A percentile compares a stretch with the other conserved stretches of the same genome.
Conservation (phyloP, 2,329 filamentous ascomycete genomes). For the Thelonectria blattea region DNA sequence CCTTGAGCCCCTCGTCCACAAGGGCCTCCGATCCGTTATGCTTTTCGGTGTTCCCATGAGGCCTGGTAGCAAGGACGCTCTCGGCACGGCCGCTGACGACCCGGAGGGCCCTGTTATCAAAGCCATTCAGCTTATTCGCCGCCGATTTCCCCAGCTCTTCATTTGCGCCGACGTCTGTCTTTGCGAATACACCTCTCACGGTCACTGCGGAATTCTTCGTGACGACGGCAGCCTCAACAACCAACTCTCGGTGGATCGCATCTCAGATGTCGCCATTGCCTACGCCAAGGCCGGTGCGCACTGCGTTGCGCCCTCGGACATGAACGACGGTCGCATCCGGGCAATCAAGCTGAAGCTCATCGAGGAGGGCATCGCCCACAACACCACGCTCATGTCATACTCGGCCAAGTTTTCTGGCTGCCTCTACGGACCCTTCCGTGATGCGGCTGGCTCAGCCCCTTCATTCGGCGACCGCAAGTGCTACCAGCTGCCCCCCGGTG, state of each 20-base stretch:
- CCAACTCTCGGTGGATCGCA: slow-evolving; percentile 87
- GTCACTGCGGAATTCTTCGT: slow-evolving; percentile 93
- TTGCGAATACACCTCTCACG: slow-evolving; percentile 98
- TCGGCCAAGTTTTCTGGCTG: slow-evolving; percentile 97
- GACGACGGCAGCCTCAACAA: slow-evolving; percentile 96
- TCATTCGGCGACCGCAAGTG: slow-evolving; percentile 94
- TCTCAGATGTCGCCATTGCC: slow-evolving; percentile 95
- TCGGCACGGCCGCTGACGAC: slow-evolving; percentile 92
- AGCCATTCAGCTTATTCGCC: slow-evolving; percentile 81
- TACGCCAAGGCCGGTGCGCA: slow-evolving; percentile 96
- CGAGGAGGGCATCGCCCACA: slow-evolving; percentile 90
- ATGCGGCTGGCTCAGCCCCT: slow-evolving; percentile 89
- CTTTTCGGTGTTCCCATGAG: slow-evolving; percentile 92
- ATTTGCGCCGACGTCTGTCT: slow-evolving; percentile 93
- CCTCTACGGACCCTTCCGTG: slow-evolving; percentile 95
- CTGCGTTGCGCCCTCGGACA: slow-evolving; percentile 95
- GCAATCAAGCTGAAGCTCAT: slow-evolving; percentile 98
- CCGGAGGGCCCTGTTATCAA: slow-evolving; percentile 90
- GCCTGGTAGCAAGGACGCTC: slow-evolving; percentile 82
- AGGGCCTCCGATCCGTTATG: slow-evolving; percentile 91
- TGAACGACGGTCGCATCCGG: slow-evolving; percentile 97
- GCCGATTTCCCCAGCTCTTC: slow-evolving; percentile 88
- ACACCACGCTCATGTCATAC: slow-evolving; percentile 94
- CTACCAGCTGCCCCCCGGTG: slow-evolving; percentile 94
- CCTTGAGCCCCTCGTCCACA: slow-evolving; percentile 83